Evolutionary conservation across 2,329 filamentous ascomycete genomes (phyloP), one percentile per base, ranked within the genome.

Genomic region (Apiospora malaysiana): DNA sequence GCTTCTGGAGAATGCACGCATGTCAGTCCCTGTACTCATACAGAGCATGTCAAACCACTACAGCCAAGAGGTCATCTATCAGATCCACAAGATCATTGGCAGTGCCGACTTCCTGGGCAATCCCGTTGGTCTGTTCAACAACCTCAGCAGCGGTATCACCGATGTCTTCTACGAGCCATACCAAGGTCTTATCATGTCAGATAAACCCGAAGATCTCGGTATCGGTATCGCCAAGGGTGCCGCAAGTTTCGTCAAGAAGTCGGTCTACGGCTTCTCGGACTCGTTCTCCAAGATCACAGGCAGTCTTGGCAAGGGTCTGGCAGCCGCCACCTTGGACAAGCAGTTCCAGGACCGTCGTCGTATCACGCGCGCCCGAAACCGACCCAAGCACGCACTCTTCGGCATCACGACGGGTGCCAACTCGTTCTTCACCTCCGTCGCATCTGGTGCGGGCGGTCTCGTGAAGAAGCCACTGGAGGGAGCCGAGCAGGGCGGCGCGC

Each of bases 121-220:
- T 77, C 96, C 96, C 0, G 97, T 99, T 21, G 96, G 96, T 63
- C 86, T 99, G 59, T 99, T 99, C 90, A 98, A 97, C 85, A 99
- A 95, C 79, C 93, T 99, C 81, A 97, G 94, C 77, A 99, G 96
- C 65, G 96, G 97, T 76, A 94, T 99, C 69, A 95, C 94, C 25
- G 96, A 98, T 80, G 97, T 99, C 79, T 99, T 99, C 85, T 99
- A 99, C 85, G 97, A 99, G 81, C 96, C 96, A 47, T 99, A 99
- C 83, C 96, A 99, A 84, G 94, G 97, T 27, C 89, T 99, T 67
- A 97, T 99, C 80, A 94, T 97, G 87, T 97, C 95, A 0, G 96
- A 99, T 80, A 90, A 93, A 75, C 97, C 96, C 2, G 95, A 98
- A 81, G 95, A 99, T 75, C 91, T 99, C 70, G 97, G 96, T 25